phyloP scores from a whole-genome alignment of 352 stramenopile species.

The Globisporangium okanoganense region DNA sequence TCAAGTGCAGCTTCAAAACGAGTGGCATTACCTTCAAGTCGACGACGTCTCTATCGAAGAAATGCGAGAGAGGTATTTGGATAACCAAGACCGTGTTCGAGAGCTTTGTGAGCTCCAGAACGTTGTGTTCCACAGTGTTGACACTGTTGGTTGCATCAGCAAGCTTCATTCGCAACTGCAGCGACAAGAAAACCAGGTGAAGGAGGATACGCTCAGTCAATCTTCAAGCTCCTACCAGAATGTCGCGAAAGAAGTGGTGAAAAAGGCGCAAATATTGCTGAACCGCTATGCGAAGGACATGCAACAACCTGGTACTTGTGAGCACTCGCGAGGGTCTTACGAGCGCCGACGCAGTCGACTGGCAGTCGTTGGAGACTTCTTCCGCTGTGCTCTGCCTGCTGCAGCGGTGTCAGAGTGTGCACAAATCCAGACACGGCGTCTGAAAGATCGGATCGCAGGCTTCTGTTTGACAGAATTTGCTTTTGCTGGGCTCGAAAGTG shows the following conservation, averaged over 20 bases:
- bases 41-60: conserved; percentile 38
- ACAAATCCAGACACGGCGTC: conserved; percentile 25
- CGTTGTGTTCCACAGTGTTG: conserved; percentile 29
- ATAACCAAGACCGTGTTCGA: conserved; percentile 40
- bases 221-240: conserved; percentile 23
- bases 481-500: conserved; percentile 17
- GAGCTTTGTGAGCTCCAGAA: conserved; percentile 50
- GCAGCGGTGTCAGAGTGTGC: conserved; percentile 24
- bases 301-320: background rate
- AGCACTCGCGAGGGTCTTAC: background rate
- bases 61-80: conserved; percentile 49
- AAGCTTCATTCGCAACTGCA: conserved; percentile 31
- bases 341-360: conserved; percentile 1
- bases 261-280: conserved; percentile 30
- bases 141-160: conserved; percentile 34
- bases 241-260: conserved; percentile 24
- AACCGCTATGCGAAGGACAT: conserved; percentile 18
- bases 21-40: conserved; percentile 48
- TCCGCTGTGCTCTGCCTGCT: conserved; percentile 23
- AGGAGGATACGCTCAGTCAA: background rate
- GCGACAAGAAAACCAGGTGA: conserved; percentile 11
- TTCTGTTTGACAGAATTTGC: conserved; percentile 26
- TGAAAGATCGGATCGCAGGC: conserved; percentile 32
- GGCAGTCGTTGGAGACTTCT: conserved; percentile 24
- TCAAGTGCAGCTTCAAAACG: conserved; percentile 57